phyloP scores from a whole-genome alignment of 108 stramenopile genomes.

The Fragilariopsis cylindrus region DNA sequence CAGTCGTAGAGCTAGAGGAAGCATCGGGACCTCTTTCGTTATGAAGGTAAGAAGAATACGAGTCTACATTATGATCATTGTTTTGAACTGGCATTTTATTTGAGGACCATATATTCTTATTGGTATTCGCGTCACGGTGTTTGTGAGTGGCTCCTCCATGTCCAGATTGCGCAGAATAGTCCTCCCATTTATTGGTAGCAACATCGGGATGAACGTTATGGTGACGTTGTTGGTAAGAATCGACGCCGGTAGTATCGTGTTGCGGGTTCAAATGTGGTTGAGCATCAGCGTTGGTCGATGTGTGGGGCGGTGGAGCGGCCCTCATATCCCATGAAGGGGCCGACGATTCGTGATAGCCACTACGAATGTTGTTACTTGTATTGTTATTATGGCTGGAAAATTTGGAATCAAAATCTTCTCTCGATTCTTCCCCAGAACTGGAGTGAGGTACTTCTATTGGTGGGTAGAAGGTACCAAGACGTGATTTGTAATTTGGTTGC shows the following conservation, averaged over 20 bases:
- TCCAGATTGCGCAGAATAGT: background rate
- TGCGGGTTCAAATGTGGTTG: background rate
- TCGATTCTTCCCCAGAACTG: background rate
- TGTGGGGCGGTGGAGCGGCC: background rate
- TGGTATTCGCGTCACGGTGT: background rate
- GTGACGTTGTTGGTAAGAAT: background rate
- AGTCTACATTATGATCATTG: background rate
- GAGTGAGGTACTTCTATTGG: background rate
- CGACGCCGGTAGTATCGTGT: background rate
- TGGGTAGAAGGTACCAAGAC: background rate
- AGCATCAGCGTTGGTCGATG: background rate
- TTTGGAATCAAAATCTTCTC: background rate
- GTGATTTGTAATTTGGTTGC: background rate
- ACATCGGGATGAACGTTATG: background rate
- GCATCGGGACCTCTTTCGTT: background rate
- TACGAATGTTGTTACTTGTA: background rate
- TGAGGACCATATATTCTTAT: constrained; percentile 16
- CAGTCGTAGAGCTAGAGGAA: background rate
- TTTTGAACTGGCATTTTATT: background rate
- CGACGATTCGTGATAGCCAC: background rate
- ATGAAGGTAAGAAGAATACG: background rate
- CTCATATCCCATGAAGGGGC: constrained; percentile 8
- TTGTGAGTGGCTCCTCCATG: background rate
- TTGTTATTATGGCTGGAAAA: constrained; percentile 1
- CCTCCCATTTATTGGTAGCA: background rate